Base-by-base conservation (phyloP, 1,139 yeast genomes). In the Kurtzmaniella natalensis region DNA sequence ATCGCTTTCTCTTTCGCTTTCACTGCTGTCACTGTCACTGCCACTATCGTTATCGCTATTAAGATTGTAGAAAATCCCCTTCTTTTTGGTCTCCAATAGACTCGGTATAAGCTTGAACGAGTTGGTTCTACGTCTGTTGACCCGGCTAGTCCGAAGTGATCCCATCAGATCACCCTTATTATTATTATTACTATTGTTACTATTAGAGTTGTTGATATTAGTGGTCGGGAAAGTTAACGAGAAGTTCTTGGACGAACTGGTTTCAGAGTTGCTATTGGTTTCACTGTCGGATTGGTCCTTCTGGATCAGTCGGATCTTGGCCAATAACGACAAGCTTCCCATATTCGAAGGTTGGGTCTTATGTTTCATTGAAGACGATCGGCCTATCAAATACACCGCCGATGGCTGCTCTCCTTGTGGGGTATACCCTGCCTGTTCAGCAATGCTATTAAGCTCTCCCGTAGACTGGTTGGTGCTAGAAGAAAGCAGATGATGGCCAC, bases 31-130 rank as follows among this genome's bases (percentile, higher is more conserved):
- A 17, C 6, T 17, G 7, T 26, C 29, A 18, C 29, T 26, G 7
- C 24, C 17, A 4, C 27, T 28, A 15, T 36, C 48, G 16, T 16
- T 23, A 28, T 47, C 53, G 10, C 5, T 50, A 29, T 61, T 55
- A 32, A 64, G 49, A 38, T 63, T 58, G 41, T 62, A 65, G 42
- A 66, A 65, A 30, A 64, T 55, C 10, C 62, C 53, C 37, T 51
- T 47, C 36, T 42, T 42, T 35, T 46, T 43, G 18, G 37, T 36
- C 20, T 30, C 41, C 22, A 31, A 38, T 33, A 39, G 18, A 11
- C 28, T 53, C 5, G 66, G 64, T 21, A 56, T 51, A 37, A 61
- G 61, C 42, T 58, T 60, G 35, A 63, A 43, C 5, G 68, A 57
- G 33, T 54, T 53, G 39, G 50, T 57, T 11, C 61, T 40, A 10